Percentiles rank a stretch among this genome's conserved stretches.
Conservation (phyloP, 768 basidiomycete genomes). For the Agrocybe praecox region DNA sequence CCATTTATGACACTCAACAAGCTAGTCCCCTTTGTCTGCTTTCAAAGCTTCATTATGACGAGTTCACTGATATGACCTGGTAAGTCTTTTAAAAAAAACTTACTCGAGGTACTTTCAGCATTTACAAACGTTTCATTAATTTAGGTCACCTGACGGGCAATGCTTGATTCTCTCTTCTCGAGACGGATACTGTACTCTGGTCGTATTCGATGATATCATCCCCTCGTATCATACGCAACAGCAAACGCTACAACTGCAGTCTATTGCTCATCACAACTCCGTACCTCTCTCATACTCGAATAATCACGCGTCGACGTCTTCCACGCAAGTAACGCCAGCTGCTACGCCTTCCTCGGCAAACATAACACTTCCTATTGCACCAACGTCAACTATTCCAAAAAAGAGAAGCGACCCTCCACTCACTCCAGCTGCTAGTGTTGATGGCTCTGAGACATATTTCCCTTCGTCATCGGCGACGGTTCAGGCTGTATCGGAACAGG, state of each 20-base stretch:
- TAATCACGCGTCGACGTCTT: constrained; percentile 24
- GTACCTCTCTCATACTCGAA: constrained; percentile 55
- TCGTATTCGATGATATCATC: constrained; percentile 94
- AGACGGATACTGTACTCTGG: constrained; percentile 96
- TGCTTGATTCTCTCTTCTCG: constrained; percentile 88
- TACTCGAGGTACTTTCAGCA: no score
- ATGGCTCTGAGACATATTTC: constrained; percentile 37
- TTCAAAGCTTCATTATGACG: constrained; percentile 94
- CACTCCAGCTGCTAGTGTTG: constrained; percentile 52
- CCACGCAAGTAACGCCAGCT: constrained; percentile 35
- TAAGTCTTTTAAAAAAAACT: constrained; percentile 42
- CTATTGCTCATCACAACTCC: constrained; percentile 85
- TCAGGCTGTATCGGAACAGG: constrained; percentile 23
- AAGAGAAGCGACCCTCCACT: constrained; percentile 47
- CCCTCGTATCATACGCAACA: constrained; percentile 89
- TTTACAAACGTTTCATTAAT: not conserved
- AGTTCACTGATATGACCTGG: constrained; percentile 98
- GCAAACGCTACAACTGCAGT: constrained; percentile 86
- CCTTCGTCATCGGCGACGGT: constrained; percentile 15
- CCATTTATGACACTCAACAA: constrained; percentile 97
- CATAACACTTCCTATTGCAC: constrained; percentile 27
- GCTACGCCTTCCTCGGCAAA: constrained; percentile 35
- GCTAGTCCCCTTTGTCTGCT: constrained; percentile 88
- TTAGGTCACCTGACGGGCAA: constrained; percentile 97
- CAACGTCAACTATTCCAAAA: constrained; percentile 26